These are phyloP conservation scores for Plasmodium fragile DNA, from an alignment of 169 alveolate genomes.

Conservation along the genomic window DNA sequence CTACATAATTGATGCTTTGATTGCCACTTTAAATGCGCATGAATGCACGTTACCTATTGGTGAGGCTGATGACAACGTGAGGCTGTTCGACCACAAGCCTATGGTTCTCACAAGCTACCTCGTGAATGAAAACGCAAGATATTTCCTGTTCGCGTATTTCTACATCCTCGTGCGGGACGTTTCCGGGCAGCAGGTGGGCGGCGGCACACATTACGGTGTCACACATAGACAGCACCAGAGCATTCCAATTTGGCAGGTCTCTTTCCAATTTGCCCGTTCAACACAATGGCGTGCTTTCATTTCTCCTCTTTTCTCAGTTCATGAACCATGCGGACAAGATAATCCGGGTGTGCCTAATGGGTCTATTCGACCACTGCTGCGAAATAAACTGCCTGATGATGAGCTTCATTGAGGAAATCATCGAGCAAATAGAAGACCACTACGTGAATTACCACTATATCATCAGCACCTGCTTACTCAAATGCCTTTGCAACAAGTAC, in stretches of 20 bases:
- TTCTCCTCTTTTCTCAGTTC: constrained; percentile 17
- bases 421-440: constrained; percentile 13
- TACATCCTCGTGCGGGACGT: constrained; percentile 3
- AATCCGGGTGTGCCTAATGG: constrained; percentile 31
- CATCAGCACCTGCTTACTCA: constrained; percentile 34
- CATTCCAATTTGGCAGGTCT: neutral
- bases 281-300: neutral
- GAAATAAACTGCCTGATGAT: constrained; percentile 37
- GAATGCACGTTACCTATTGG: constrained; percentile 22
- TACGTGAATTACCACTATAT: constrained; percentile 40
- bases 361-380: constrained; percentile 35
- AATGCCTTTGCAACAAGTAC: constrained; percentile 54
- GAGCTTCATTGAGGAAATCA: constrained; percentile 41
- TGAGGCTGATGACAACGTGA: constrained; percentile 18
- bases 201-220: neutral
- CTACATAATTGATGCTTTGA: constrained; percentile 17
- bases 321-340: constrained; percentile 20
- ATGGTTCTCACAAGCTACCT: constrained; percentile 24
- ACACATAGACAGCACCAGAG: neutral
- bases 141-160: constrained; percentile 37
- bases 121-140: constrained; percentile 30
- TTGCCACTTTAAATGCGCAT: constrained; percentile 25
- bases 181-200: constrained; percentile 26
- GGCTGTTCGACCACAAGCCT: constrained; percentile 61
- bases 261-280: neutral